Evolutionary conservation across 768 basidiomycete species (phyloP), one percentile per base, ranked within the genome.

Genomic region (Lactarius hengduanensis): DNA sequence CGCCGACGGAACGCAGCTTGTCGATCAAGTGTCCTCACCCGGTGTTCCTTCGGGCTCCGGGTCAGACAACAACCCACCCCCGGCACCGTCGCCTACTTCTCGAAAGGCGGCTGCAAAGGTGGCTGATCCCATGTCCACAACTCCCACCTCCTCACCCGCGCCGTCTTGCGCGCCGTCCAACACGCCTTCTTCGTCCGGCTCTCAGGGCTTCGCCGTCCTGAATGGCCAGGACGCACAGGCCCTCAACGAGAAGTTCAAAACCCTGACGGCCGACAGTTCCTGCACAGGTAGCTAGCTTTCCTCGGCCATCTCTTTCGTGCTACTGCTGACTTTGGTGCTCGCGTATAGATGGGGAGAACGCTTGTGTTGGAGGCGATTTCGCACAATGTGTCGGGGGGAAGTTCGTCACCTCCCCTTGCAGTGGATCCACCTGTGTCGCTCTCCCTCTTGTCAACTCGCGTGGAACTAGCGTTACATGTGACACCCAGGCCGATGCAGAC

Each of bases 1-100:
- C 63, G 60, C 83, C 6, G 82, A 83, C 70, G 84, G 85, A 20
- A 55, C 73, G 26, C 83, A 85, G 73, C 73, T 84, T 10, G 69
- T 73, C 34, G 74, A 75, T 57, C 67, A 77, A 47, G 75, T 76
- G 1, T 72, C 77, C 32, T 72, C 75, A 66, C 78, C 81, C 40
- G 80, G 81, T 69, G 65, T 55, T 45, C 66, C 60, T 26, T 47
- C 64, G 0, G 59, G 55, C 47, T 62, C 64, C 38, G 34, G 61
- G 18, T 53, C 62, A 16, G 40, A 63, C 28, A 64, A 58, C 10
- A n/a, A 40, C 30, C 15, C 50, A 22, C 32, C 63, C n/a, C 41
- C 55, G 2, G 50, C 59, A 15, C n/a, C 67, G 32, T 36, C 71
- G 3, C 64, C 74, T 54, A 56, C 64, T 3, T 60, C 66, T 26